phyloP scores from a whole-genome alignment of 169 alveolate species.

The Plasmodium relictum region DNA sequence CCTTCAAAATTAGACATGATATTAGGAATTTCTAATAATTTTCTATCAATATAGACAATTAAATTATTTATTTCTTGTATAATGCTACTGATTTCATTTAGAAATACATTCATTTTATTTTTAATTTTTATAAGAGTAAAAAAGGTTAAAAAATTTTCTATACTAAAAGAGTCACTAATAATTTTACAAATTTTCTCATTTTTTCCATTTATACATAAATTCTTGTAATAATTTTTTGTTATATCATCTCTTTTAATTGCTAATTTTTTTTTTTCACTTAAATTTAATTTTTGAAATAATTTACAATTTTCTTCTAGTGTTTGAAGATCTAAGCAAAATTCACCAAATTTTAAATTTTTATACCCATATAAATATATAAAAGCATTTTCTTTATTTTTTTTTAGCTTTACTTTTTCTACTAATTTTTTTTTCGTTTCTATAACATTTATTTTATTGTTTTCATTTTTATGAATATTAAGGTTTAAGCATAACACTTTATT shows the following conservation, averaged over 20 bases:
- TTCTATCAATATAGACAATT: slow-evolving; percentile 22
- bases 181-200: slow-evolving; percentile 1
- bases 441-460: neutral
- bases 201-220: neutral
- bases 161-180: slow-evolving; percentile 8
- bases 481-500: neutral
- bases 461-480: neutral
- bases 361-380: slow-evolving; percentile 23
- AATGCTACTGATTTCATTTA: slow-evolving; percentile 36
- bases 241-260: slow-evolving; percentile 39
- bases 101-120: slow-evolving; percentile 20
- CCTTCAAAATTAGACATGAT: slow-evolving; percentile 9
- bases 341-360: slow-evolving; percentile 12
- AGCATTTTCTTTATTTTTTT: slow-evolving; percentile 4
- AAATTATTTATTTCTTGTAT: slow-evolving; percentile 22
- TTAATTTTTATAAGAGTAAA: slow-evolving; percentile 58
- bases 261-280: neutral
- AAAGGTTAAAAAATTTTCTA: slow-evolving; percentile 26
- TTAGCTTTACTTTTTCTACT: slow-evolving; percentile 33
- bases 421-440: neutral
- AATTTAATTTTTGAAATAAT: slow-evolving; percentile 16
- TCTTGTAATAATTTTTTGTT: neutral
- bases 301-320: slow-evolving; percentile 27
- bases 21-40: slow-evolving; percentile 7
- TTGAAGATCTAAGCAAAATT: slow-evolving; percentile 24